These are phyloP conservation scores for Fusarium sarcochroum DNA, from an alignment of 2,329 filamentous ascomycete genomes.

Conservation along the genomic window DNA sequence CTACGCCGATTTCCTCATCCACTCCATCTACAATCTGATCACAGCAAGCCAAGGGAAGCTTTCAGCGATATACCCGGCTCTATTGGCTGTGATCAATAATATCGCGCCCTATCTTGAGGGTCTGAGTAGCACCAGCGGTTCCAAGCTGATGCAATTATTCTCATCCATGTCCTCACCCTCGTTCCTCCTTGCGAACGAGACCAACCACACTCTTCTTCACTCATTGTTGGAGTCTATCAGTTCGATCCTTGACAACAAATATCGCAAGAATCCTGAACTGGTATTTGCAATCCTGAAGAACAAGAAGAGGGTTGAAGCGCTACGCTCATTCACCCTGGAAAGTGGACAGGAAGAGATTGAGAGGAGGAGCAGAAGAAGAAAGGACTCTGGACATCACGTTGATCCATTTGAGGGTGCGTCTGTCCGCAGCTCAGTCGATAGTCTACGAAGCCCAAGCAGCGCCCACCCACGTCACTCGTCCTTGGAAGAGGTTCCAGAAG, in stretches of 20 bases:
- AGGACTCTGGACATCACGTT: slow-evolving; percentile 70
- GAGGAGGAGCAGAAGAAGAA: slow-evolving; percentile 77
- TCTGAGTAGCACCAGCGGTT: slow-evolving; percentile 80
- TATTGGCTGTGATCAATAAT: slow-evolving; percentile 94
- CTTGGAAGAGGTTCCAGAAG: slow-evolving; percentile 65
- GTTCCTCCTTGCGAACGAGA: slow-evolving; percentile 92
- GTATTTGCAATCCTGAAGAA: slow-evolving; percentile 85
- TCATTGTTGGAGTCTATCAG: slow-evolving; percentile 92
- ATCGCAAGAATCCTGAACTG: slow-evolving; percentile 83
- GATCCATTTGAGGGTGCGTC: slow-evolving; percentile 66
- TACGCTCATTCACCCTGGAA: slow-evolving; percentile 91
- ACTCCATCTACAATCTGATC: slow-evolving; percentile 93
- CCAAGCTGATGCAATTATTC: slow-evolving; percentile 89
- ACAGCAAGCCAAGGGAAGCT: slow-evolving; percentile 91
- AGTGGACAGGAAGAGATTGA: slow-evolving; percentile 94
- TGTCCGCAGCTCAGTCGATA: slow-evolving; percentile 76
- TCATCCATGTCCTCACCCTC: slow-evolving; percentile 93
- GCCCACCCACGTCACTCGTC: slow-evolving; percentile 45
- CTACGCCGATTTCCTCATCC: slow-evolving; percentile 94
- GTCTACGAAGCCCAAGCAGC: slow-evolving; percentile 71
- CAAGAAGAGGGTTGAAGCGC: slow-evolving; percentile 84
- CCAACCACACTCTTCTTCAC: slow-evolving; percentile 84
- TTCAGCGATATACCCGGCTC: slow-evolving; percentile 90
- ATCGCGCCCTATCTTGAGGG: slow-evolving; percentile 87
- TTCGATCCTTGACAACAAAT: slow-evolving; percentile 90